Evolutionary conservation across 805 yeast genomes (phyloP).

Genomic region (Priceomyces haplophilus): DNA sequence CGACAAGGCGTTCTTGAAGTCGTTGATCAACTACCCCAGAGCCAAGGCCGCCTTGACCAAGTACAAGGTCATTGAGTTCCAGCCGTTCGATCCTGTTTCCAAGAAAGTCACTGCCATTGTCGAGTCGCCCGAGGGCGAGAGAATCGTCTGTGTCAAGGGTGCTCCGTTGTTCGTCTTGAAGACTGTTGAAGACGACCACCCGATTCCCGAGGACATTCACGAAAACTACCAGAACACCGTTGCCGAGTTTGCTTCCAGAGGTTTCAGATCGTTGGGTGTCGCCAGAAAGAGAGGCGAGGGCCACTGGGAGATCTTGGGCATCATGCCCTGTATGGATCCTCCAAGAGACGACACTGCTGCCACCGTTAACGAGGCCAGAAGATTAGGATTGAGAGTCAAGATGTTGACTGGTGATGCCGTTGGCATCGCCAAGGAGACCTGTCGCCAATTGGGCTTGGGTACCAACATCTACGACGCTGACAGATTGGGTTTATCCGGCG

Average conservation of each 20-base stretch:
- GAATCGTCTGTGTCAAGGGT: constrained; percentile 95
- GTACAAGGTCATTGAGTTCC: constrained; percentile 93
- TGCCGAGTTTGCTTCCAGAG: constrained; percentile 96
- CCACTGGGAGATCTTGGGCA: constrained; percentile 96
- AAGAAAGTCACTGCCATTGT: constrained; percentile 94
- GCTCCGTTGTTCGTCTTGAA: constrained; percentile 95
- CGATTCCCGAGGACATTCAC: constrained; percentile 89
- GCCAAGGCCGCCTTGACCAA: constrained; percentile 90
- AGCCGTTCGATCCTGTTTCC: constrained; percentile 96
- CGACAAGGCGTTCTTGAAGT: constrained; percentile 93
- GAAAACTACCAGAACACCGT: constrained; percentile 96
- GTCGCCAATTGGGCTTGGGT: constrained; percentile 96
- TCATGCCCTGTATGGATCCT: constrained; percentile 98
- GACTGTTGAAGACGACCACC: constrained; percentile 96
- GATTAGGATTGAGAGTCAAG: constrained; percentile 90
- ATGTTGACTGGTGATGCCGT: constrained; percentile 99
- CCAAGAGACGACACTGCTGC: constrained; percentile 98
- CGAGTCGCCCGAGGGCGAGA: constrained; percentile 94
- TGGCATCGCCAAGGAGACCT: constrained; percentile 97
- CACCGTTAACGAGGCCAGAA: constrained; percentile 88
- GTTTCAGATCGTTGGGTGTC: constrained; percentile 98
- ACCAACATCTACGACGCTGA: constrained; percentile 96
- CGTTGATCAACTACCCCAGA: constrained; percentile 82
- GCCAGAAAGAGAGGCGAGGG: constrained; percentile 98
- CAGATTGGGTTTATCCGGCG: constrained; percentile 92